Base-by-base conservation (phyloP, 495 filamentous ascomycete species). In the Aspergillus conjunctus region DNA sequence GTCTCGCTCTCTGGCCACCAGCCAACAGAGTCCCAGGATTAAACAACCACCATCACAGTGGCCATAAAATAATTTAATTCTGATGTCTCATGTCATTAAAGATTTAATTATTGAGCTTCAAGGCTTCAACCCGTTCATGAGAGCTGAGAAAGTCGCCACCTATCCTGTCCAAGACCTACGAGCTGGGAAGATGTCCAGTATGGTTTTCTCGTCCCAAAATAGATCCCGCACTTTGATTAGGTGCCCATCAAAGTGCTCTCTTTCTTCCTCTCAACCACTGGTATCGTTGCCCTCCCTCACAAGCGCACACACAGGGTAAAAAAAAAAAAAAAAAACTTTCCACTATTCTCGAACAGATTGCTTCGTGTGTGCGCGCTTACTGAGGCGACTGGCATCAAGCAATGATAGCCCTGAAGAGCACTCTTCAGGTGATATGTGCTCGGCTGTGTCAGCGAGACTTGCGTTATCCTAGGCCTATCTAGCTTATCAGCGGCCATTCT, bases 401-500 rank as follows among this genome's bases (percentile, higher is more conserved):
- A 62, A 62, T 62, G 48, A 58, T 54, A 52, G 26, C 20, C n/a
- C 21, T 14, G 20, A 55, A 59, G 53, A 43, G 44, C 12, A 15
- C 26, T 54, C 31, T 51, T 34, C 22, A 17, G 51, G 65, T 67
- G 61, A 64, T 58, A 51, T 63, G 48, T 59, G 44, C 51, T 46
- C 56, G 54, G 56, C 58, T 50, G 51, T 37, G 50, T 60, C 54
- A 60, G 52, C 61, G 61, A 61, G 51, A 66, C 59, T 37, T 41
- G 51, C 45, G 17, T 55, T 46, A 45, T 50, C 26, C 53, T 17
- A 43, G 51, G 50, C 62, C 54, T 61, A 56, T 61, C 54, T 44
- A 50, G 62, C 63, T 63, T 66, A 65, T 68, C 63, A 63, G 59
- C 62, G 59, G 56, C 46, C 43, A 49, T 58, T 30, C 37, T 64